A percentile compares a stretch with the other conserved stretches of the same genome.
Evolutionary conservation across 192 early-diverging fungal genomes (phyloP).

Genomic region (Backusella morwellensis): DNA sequence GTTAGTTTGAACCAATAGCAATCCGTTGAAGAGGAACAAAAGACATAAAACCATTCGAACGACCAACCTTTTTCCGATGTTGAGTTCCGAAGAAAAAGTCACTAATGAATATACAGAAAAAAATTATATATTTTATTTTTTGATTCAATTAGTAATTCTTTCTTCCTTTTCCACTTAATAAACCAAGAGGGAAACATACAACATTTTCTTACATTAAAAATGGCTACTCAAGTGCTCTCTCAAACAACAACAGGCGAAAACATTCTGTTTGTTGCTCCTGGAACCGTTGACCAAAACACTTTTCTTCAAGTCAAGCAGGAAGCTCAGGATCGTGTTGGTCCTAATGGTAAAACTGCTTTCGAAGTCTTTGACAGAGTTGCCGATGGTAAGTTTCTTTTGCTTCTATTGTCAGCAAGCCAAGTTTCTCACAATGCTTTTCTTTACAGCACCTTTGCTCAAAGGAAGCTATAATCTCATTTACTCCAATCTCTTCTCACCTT

Average conservation of each 20-base stretch:
- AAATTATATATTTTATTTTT: conserved; percentile 1
- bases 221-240: conserved; percentile 1
- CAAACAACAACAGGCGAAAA: conserved; percentile 35
- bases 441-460: conserved; percentile 47
- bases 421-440: background rate
- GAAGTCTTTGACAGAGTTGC: conserved; percentile 83
- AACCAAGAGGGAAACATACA: background rate
- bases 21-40: background rate
- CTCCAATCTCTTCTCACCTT: conserved; percentile 51
- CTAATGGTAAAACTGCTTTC: conserved; percentile 68
- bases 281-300: conserved; percentile 37
- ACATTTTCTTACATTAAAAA: background rate
- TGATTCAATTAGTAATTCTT: background rate
- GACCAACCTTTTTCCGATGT: background rate
- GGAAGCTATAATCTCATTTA: conserved; percentile 62
- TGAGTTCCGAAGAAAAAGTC: conserved; percentile 1
- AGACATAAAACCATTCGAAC: background rate
- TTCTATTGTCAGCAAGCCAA: background rate
- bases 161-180: background rate
- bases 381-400: conserved; percentile 36
- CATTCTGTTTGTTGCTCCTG: conserved; percentile 45
- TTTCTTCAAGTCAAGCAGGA: conserved; percentile 43
- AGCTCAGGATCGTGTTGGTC: conserved; percentile 44
- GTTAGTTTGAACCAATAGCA: background rate
- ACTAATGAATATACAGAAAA: background rate